phyloP scores from a whole-genome alignment of 805 yeast species.

The Wickerhamomyces ciferrii region DNA sequence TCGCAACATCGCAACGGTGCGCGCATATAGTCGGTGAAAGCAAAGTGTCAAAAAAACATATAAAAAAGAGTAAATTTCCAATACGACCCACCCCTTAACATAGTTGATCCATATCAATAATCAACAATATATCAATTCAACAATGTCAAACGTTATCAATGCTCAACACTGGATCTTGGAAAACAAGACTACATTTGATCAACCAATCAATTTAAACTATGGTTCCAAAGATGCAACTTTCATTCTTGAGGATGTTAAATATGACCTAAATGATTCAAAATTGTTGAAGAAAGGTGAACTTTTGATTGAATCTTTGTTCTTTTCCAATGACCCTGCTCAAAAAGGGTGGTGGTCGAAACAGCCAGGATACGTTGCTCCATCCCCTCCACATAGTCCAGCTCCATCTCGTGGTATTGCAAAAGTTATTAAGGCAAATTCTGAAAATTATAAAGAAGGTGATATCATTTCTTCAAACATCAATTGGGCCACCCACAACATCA shows the following conservation, averaged over 20 bases:
- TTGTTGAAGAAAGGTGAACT: slow-evolving; percentile 33
- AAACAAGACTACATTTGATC: slow-evolving; percentile 20
- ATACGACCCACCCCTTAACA: too few species aligned
- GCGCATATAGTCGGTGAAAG: too few species aligned
- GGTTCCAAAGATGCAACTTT: slow-evolving; percentile 24
- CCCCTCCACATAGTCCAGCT: slow-evolving; percentile 37
- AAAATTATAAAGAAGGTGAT: slow-evolving; percentile 38
- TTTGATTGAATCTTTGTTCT: slow-evolving; percentile 36
- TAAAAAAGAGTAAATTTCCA: too few species aligned
- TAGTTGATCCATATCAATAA: too few species aligned
- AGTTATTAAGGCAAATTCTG: slow-evolving; percentile 41
- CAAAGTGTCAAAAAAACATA: too few species aligned
- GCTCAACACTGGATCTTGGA: slow-evolving; percentile 27
- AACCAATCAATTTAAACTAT: slow-evolving; percentile 21
- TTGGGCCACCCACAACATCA: slow-evolving; percentile 45
- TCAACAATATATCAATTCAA: neutral
- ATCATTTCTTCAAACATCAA: slow-evolving; percentile 30
- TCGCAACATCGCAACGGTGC: too few species aligned
- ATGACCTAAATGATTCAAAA: slow-evolving; percentile 15
- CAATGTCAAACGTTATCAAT: slow-evolving; percentile 7
- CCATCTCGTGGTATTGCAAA: slow-evolving; percentile 46
- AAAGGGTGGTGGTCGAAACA: slow-evolving; percentile 45
- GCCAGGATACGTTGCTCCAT: slow-evolving; percentile 25
- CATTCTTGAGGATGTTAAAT: slow-evolving; percentile 16
- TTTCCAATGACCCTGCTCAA: slow-evolving; percentile 61